Evolutionary conservation across 108 stramenopile genomes (phyloP).

Genomic region (Pseudonitzschia pungens): DNA sequence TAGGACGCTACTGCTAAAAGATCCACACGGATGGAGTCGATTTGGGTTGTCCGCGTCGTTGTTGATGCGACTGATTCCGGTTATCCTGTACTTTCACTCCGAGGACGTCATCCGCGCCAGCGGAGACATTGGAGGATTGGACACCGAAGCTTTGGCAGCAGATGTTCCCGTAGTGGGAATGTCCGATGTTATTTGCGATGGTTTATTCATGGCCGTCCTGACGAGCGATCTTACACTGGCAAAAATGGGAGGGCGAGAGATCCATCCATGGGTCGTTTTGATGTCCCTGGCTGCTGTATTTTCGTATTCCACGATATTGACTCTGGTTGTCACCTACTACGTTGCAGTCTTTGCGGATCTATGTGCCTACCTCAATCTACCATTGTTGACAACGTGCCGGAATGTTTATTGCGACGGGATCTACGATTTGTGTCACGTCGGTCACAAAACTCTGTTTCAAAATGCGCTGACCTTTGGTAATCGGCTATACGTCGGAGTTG

Average conservation of each 20-base stretch:
- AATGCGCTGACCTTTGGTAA: slow-evolving; percentile 82
- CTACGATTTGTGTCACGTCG: slow-evolving; percentile 90
- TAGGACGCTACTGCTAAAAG: slow-evolving; percentile 56
- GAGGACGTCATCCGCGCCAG: slow-evolving; percentile 28
- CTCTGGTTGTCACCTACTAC: slow-evolving; percentile 80
- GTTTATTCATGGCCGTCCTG: slow-evolving; percentile 83
- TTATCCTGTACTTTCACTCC: slow-evolving; percentile 52
- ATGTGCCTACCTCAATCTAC: slow-evolving; percentile 86
- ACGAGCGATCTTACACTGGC: slow-evolving; percentile 84
- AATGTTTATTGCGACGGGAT: slow-evolving; percentile 80
- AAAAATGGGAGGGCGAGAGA: slow-evolving; percentile 89
- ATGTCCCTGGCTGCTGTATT: slow-evolving; percentile 80
- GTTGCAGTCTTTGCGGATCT: slow-evolving; percentile 89
- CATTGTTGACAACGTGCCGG: slow-evolving; percentile 79
- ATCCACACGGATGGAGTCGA: slow-evolving; percentile 76
- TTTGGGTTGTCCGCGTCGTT: slow-evolving; percentile 76
- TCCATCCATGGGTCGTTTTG: slow-evolving; percentile 85
- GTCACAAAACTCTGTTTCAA: slow-evolving; percentile 85
- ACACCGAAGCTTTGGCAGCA: background rate
- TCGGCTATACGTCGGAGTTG: slow-evolving; percentile 88
- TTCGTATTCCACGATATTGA: slow-evolving; percentile 73
- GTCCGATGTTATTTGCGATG: slow-evolving; percentile 79
- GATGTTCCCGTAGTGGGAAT: slow-evolving; percentile 11
- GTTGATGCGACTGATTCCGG: slow-evolving; percentile 77
- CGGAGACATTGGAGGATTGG: slow-evolving; percentile 25